A percentile compares a stretch with the other conserved stretches of the same genome.
Evolutionary conservation across 2,329 filamentous ascomycete species (phyloP).

Genomic region (Bipolaris victoriae): DNA sequence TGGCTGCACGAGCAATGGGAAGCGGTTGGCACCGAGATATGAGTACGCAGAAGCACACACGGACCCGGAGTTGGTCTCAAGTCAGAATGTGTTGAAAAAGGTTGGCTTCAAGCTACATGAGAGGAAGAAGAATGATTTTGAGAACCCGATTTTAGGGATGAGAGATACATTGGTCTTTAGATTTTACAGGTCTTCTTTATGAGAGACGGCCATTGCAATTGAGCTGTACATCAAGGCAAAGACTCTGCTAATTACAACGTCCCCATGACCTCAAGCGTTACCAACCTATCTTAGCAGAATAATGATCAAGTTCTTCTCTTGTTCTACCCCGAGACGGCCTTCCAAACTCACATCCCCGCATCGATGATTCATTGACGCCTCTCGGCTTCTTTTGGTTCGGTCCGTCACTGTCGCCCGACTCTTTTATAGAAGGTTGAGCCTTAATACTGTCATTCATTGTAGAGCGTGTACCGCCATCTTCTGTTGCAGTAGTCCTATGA

Average conservation of each 20-base stretch:
- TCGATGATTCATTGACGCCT: slow-evolving; percentile 7
- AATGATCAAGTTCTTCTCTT: slow-evolving; percentile 2
- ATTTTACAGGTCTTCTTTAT: slow-evolving; percentile 27
- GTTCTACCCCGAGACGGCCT: slow-evolving; percentile 4
- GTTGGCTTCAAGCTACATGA: slow-evolving; percentile 60
- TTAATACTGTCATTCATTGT: slow-evolving; percentile 3
- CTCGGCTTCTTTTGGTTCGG: slow-evolving; percentile 13
- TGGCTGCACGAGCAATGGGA: background rate
- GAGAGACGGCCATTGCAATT: background rate
- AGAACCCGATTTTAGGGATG: slow-evolving; percentile 44
- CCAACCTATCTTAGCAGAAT: background rate
- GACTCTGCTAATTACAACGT: background rate
- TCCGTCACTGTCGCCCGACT: slow-evolving; percentile 14
- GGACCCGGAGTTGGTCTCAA: slow-evolving; percentile 58
- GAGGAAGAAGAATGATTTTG: slow-evolving; percentile 50
- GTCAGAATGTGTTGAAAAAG: slow-evolving; percentile 64
- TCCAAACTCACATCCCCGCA: slow-evolving; percentile 1
- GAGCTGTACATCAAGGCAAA: background rate
- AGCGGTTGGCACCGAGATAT: slow-evolving; percentile 9
- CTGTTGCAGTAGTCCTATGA: background rate
- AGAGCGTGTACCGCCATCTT: slow-evolving; percentile 8
- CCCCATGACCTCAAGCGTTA: background rate
- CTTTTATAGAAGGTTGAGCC: background rate
- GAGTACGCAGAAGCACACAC: slow-evolving; percentile 54
- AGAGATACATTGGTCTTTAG: slow-evolving; percentile 48